These are phyloP conservation scores for Aschersonia sp. DNA, from an alignment of 2,329 filamentous ascomycete species.

Conservation along the genomic window DNA sequence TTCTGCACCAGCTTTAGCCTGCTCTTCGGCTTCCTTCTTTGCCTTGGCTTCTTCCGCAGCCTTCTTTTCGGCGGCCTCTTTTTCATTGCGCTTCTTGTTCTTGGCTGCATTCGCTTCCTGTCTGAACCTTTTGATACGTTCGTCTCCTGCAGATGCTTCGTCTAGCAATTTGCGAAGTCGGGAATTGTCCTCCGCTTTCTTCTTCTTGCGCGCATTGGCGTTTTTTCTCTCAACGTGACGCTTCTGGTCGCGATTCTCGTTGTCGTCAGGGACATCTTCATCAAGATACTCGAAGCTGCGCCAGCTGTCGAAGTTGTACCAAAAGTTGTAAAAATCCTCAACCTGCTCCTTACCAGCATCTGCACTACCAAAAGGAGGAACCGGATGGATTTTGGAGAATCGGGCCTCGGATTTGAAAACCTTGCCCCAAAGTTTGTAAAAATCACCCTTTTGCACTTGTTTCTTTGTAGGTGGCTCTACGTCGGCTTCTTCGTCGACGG, in stretches of 20 bases:
- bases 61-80: constrained; percentile 82
- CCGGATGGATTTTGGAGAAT: constrained; percentile 84
- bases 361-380: constrained; percentile 73
- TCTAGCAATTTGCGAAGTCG: constrained; percentile 85
- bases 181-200: constrained; percentile 94
- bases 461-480: constrained; percentile 90
- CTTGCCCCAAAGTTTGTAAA: constrained; percentile 85
- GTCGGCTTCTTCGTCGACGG: constrained; percentile 86
- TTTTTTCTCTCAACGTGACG: constrained; percentile 98
- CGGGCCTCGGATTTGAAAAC: constrained; percentile 87
- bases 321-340: constrained; percentile 97
- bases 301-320: constrained; percentile 99
- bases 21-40: constrained; percentile 72
- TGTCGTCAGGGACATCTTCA: constrained; percentile 97
- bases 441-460: constrained; percentile 71
- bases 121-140: constrained; percentile 95
- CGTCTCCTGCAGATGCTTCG: constrained; percentile 68
- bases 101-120: constrained; percentile 84
- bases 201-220: constrained; percentile 93
- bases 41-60: constrained; percentile 72
- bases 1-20: constrained; percentile 70
- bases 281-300: constrained; percentile 95
- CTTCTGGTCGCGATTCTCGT: constrained; percentile 98
- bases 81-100: constrained; percentile 87
- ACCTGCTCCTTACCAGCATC: constrained; percentile 81